phyloP scores from a whole-genome alignment of 345 rosid species.

The Lepidium africanum region DNA sequence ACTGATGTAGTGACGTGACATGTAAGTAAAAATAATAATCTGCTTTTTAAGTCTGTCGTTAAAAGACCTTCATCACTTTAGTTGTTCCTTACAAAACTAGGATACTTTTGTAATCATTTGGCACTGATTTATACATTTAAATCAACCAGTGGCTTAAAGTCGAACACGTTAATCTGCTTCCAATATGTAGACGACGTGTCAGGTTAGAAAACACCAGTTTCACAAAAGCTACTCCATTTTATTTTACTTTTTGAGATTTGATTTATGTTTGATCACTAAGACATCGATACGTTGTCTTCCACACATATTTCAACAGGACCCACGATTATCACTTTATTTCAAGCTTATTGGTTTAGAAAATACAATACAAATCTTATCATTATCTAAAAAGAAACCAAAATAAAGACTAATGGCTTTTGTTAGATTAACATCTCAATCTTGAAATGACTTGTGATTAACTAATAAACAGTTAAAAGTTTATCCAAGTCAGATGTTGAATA shows the following conservation, averaged over 20 bases:
- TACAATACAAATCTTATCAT: conserved; percentile 9
- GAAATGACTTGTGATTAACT: not conserved
- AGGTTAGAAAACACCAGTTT: not conserved
- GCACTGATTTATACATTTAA: not conserved
- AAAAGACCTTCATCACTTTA: not conserved
- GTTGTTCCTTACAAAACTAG: not conserved
- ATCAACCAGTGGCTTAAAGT: not conserved
- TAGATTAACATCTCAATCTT: not conserved
- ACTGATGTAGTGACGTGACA: not conserved
- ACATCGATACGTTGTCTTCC: conserved; percentile 1
- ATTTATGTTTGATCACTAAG: not conserved
- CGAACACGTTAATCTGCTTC: not conserved
- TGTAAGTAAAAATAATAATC: not conserved
- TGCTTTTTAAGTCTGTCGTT: not conserved
- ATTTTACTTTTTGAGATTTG: not conserved
- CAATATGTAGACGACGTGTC: conserved; percentile 2
- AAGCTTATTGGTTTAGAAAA: conserved; percentile 10
- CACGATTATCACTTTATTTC: conserved; percentile 13
- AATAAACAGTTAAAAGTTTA: not conserved
- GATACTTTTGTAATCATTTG: not conserved
- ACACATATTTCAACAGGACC: conserved; percentile 15
- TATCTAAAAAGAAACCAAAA: not conserved
- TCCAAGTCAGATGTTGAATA: not conserved
- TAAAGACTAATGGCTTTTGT: not conserved
- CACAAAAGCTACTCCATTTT: not conserved